Evolutionary conservation across 106 monocot genomes (phyloP).

Genomic region (Dendrobium chrysotoxum): DNA sequence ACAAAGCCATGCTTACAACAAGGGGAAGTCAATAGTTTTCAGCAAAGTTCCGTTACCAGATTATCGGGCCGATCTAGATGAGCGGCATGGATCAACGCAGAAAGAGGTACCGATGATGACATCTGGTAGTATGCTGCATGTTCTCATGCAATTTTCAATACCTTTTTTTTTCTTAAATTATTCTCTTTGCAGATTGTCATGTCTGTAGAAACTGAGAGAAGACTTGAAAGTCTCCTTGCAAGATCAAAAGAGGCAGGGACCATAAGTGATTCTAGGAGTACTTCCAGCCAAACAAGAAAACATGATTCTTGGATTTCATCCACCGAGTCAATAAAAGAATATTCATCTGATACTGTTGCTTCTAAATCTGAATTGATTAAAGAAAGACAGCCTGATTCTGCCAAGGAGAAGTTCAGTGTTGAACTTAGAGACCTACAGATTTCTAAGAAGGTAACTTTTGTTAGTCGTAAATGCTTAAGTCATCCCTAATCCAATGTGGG

Average conservation of each 20-base stretch:
- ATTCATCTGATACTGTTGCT: conserved; percentile 11
- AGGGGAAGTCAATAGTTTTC: conserved; percentile 84
- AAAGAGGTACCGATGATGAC: conserved; percentile 56
- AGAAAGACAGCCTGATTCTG: conserved; percentile 10
- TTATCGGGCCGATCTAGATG: conserved; percentile 97
- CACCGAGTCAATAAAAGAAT: conserved; percentile 16
- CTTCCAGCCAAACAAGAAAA: conserved; percentile 29
- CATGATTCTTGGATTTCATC: conserved; percentile 35
- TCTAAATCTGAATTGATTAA: conserved; percentile 15
- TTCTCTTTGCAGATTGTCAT: conserved; percentile 67
- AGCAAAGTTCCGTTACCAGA: conserved; percentile 96
- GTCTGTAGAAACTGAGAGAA: conserved; percentile 83
- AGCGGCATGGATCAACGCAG: conserved; percentile 90
- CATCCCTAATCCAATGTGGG: background rate
- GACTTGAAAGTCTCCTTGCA: conserved; percentile 67
- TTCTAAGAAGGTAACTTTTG: conserved; percentile 56
- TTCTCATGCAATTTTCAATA: background rate
- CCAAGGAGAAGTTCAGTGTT: conserved; percentile 49
- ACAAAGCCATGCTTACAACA: conserved; percentile 92
- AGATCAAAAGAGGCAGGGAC: conserved; percentile 35
- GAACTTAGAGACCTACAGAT: conserved; percentile 74
- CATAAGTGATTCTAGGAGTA: conserved; percentile 20
- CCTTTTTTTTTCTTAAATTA: conserved; percentile 1
- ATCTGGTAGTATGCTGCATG: background rate
- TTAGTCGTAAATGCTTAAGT: background rate